Percentiles rank a stretch among this genome's conserved stretches.
Conservation (phyloP, 108 stramenopile species). For the Nitzschia putrida region DNA sequence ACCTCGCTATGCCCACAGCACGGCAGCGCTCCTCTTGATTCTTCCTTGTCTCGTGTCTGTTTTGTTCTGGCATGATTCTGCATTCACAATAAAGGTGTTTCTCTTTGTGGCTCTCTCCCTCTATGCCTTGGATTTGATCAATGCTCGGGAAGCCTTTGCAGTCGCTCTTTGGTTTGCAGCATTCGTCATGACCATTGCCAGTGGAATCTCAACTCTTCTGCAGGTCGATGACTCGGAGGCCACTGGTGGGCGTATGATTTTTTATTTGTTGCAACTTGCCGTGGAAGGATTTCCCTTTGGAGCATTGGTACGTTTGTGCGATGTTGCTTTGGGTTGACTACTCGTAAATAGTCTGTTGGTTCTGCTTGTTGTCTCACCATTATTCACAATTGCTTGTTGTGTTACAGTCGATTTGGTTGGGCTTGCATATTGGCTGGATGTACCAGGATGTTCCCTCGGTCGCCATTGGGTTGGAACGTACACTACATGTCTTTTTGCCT, state of each 20-base stretch:
- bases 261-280: conserved; percentile 24
- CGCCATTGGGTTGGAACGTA: conserved; percentile 45
- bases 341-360: neutral
- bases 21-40: conserved; percentile 40
- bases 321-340: neutral
- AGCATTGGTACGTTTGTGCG: conserved; percentile 29
- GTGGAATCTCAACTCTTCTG: conserved; percentile 44
- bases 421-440: conserved; percentile 65
- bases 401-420: conserved; percentile 54
- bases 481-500: conserved; percentile 57
- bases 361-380: neutral
- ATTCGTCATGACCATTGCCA: conserved; percentile 42
- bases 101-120: conserved; percentile 43
- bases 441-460: conserved; percentile 42
- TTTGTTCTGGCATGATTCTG: conserved; percentile 58
- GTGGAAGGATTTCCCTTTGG: conserved; percentile 33
- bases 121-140: conserved; percentile 68
- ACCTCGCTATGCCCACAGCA: conserved; percentile 36
- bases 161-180: conserved; percentile 55
- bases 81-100: conserved; percentile 46
- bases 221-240: conserved; percentile 35
- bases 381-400: neutral
- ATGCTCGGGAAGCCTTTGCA: conserved; percentile 48
- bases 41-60: conserved; percentile 53
- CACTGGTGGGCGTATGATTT: conserved; percentile 19